phyloP scores from a whole-genome alignment of 1,284 basidiomycete genomes.

The Puccinia polysora region DNA sequence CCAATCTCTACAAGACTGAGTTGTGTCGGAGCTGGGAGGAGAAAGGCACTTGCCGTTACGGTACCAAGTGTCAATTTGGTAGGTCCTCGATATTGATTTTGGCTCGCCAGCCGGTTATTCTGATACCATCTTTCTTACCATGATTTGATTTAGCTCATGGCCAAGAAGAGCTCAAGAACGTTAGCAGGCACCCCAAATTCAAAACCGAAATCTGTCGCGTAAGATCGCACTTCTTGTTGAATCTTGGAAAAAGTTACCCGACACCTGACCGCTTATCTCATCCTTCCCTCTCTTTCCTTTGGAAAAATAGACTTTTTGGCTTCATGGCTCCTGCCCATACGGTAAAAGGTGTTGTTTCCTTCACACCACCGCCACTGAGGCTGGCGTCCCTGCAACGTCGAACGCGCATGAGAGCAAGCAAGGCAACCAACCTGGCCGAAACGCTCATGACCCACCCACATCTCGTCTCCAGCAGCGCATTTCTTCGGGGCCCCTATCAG shows the following conservation, averaged over 20 bases:
- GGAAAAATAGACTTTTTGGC: conserved; percentile 38
- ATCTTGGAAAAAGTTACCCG: too few relatives aligned
- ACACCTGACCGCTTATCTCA: too few relatives aligned
- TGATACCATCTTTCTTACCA: conserved; percentile 26
- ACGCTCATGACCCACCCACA: conserved; percentile 26
- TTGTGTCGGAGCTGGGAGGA: conserved; percentile 88
- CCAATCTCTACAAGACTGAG: conserved; percentile 59
- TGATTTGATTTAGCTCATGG: conserved; percentile 61
- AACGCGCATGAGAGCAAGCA: neutral
- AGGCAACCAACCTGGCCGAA: neutral
- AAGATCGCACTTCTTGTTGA: neutral
- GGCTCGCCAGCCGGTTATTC: neutral
- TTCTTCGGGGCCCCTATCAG: conserved; percentile 1
- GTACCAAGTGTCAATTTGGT: conserved; percentile 76
- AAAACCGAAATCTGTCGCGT: conserved; percentile 40
- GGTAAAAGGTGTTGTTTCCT: conserved; percentile 40
- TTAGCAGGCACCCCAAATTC: conserved; percentile 71
- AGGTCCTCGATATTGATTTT: neutral
- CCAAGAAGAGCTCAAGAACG: conserved; percentile 73
- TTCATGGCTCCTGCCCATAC: conserved; percentile 41
- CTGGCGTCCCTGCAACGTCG: neutral
- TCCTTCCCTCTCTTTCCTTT: neutral
- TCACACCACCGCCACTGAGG: conserved; percentile 24
- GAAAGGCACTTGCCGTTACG: conserved; percentile 80
- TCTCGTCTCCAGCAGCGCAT: conserved; percentile 24